Base-by-base conservation (phyloP, 1,139 yeast genomes). In the Hyphopichia khmerensis region DNA sequence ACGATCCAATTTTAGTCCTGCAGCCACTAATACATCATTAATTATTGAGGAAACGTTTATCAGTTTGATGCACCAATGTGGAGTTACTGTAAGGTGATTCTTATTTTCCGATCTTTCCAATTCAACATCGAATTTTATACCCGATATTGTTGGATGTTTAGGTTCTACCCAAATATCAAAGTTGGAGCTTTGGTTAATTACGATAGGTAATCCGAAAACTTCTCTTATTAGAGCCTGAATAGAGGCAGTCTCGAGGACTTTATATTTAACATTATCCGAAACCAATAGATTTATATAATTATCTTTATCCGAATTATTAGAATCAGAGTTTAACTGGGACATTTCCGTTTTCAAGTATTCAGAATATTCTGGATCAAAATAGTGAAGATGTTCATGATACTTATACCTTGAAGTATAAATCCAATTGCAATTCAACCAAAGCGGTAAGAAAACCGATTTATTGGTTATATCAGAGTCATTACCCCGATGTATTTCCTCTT, bases 101-200 rank as follows among this genome's bases (percentile, higher is more conserved):
- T 21, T 26, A 2, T 38, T 33, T 8, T 29, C 31, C 11, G 41
- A 4, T 7, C 31, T 23, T 1, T 36, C 45, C 16, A 45, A 42
- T 18, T 43, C 36, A n/a, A 64, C 44, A 24, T 50, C 48, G 15
- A 67, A 44, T 39, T 56, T 54, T 13, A 65, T 37, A 1, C 75
- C 75, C 3, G 67, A 62, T 2, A 69, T 48, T 9, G 67, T 57
- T 2, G 70, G 65, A 35, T 53, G 48, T 29, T 53, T 53, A 14
- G 62, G 49, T 41, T 67, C 67, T 8, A 67, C 47, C 72, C 73
- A 66, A 4, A 67, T 59, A 4, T 55, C 44, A 35, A 61, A 59
- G 4, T 45, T 43, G 3, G 46, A 42, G 2, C 39, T 41, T 7
- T 38, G 18, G 1, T 43, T 48, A 11, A 63, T 48, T 14, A 47